Base-by-base conservation (phyloP, 164 flowering plant genomes). In the Tetracentron sinense region DNA sequence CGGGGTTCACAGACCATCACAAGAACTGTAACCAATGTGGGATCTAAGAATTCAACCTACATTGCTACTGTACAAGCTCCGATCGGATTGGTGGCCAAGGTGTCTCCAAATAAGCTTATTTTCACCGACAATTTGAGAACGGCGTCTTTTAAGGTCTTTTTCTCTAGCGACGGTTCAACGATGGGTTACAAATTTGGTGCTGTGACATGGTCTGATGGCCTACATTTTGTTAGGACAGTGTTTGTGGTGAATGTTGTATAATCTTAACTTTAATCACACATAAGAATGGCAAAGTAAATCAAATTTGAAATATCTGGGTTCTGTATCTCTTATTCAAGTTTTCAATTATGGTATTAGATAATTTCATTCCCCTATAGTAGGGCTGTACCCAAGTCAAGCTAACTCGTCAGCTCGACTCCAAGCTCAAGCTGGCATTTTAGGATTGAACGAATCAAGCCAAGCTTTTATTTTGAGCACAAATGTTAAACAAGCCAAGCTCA, bases 1-100 rank as follows among this genome's bases (percentile, higher is more conserved):
- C 61, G 56, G 19, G 57, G 64, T 16, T 65, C 47, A 1, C 55
- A 57, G 26, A 71, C 63, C 0, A 55, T 86, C 47, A 64, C 69
- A 33, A 77, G 97, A 71, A 78, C 78, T 0, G 83, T 75, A 14
- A 90, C 83, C 6, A 88, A 90, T 60, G 83, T 90, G 14, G 95
- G 91, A 4, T 58, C 73, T 0, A 55, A 44, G 30, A 81, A 84
- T 62, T 56, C 80, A 5, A 82, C 88, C 0, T 90, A 90, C 60
- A 65, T 50, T 15, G 80, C 82, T 1, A 69, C 50, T 4, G 70
- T 86, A 20, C 66, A 74, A 5, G 67, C 80, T 26, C 83, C 90
- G 2, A 17, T 14, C 2, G 83, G 86, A 5, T 66, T 90, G 46
- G 44, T 23, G 4, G 89, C 83, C 7, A 72, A 72, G 23, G 88